These are phyloP conservation scores for Astrothelium macrocarpum DNA, from an alignment of 495 filamentous ascomycete species.

Conservation along the genomic window DNA sequence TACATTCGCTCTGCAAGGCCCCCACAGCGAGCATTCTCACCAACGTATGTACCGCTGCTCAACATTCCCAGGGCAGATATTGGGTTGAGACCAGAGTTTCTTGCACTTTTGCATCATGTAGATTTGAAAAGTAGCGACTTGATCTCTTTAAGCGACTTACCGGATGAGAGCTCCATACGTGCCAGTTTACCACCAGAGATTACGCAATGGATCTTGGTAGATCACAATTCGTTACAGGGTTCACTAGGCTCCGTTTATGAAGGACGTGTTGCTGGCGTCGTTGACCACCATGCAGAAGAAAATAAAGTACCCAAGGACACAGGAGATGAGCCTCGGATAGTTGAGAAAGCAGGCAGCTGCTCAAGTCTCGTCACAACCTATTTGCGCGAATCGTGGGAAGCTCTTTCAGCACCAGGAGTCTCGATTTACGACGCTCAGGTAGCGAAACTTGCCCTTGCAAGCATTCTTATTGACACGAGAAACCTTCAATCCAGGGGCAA, in stretches of 20 bases:
- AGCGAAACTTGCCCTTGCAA: conserved; percentile 66
- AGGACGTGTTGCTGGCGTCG: conserved; percentile 54
- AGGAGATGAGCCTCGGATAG: conserved; percentile 45
- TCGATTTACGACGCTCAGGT: conserved; percentile 47
- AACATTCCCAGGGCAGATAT: conserved; percentile 59
- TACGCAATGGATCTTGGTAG: conserved; percentile 61
- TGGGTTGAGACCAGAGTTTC: conserved; percentile 68
- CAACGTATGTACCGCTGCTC: conserved; percentile 67
- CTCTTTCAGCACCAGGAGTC: conserved; percentile 27
- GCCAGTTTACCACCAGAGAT: conserved; percentile 27
- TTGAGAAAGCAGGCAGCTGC: conserved; percentile 66
- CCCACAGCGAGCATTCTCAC: conserved; percentile 35
- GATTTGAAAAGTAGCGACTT: conserved; percentile 30
- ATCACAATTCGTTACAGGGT: conserved; percentile 75
- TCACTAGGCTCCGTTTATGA: conserved; percentile 35
- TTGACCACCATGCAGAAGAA: conserved; percentile 92
- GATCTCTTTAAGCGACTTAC: conserved; percentile 38
- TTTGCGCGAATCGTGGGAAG: conserved; percentile 49
- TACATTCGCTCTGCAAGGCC: conserved; percentile 59
- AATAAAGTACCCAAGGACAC: conserved; percentile 42
- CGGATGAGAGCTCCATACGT: conserved; percentile 22
- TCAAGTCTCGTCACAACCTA: conserved; percentile 63
- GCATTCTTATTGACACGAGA: conserved; percentile 75
- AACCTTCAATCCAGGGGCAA: conserved; percentile 63
- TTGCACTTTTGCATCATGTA: conserved; percentile 37